Evolutionary conservation across 192 early-diverging fungal species (phyloP).

Genomic region (Rhizophagus sp.): DNA sequence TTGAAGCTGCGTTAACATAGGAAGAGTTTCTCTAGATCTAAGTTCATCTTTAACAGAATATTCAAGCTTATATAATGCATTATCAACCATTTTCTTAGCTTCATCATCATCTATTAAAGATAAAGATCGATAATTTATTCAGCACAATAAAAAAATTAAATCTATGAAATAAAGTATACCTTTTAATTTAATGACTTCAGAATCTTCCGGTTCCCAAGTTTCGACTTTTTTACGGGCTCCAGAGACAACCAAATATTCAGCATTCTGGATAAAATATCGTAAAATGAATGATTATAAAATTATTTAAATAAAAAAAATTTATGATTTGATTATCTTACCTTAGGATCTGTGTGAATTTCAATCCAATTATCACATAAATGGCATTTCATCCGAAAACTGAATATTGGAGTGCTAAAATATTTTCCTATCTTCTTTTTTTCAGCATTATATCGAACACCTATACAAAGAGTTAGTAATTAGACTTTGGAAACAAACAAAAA

Average conservation of each 20-base stretch:
- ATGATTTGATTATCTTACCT: slow-evolving; percentile 49
- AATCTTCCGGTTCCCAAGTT: slow-evolving; percentile 66
- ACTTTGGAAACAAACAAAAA: background rate
- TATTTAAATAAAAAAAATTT: background rate
- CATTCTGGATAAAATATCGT: slow-evolving; percentile 48
- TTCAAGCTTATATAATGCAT: slow-evolving; percentile 68
- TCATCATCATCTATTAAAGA: slow-evolving; percentile 44
- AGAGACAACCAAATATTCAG: slow-evolving; percentile 62
- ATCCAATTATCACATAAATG: slow-evolving; percentile 84
- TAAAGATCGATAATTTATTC: background rate
- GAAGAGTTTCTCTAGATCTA: slow-evolving; percentile 42
- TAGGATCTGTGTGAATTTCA: slow-evolving; percentile 94
- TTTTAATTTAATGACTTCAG: slow-evolving; percentile 64
- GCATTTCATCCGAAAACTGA: slow-evolving; percentile 92
- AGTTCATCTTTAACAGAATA: slow-evolving; percentile 49
- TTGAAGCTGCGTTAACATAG: slow-evolving; percentile 58
- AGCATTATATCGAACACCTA: slow-evolving; percentile 92
- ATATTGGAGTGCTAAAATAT: slow-evolving; percentile 85
- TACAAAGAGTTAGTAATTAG: too few relatives aligned
- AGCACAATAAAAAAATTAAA: background rate
- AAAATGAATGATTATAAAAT: background rate
- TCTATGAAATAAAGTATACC: slow-evolving; percentile 28
- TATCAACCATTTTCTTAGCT: slow-evolving; percentile 42
- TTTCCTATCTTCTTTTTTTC: slow-evolving; percentile 92
- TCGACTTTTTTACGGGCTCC: slow-evolving; percentile 82